Evolutionary conservation across 129 eudicot species (phyloP), one percentile per base, ranked within the genome.

Genomic region (Kitagawia praeruptora): DNA sequence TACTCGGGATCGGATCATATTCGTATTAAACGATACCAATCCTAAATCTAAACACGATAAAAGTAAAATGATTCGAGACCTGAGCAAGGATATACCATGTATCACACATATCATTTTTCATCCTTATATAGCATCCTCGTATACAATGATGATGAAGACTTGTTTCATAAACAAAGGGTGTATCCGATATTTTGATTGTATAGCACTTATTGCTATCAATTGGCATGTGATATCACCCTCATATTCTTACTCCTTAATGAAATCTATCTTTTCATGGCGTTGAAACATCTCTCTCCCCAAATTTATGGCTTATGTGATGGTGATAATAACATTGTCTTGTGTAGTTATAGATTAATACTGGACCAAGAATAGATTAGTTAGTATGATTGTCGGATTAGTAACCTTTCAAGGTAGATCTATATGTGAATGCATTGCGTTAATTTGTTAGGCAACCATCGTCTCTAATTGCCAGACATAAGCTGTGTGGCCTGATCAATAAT

Each of bases 201-300:
- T 0, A 61, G 69, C 69, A 61, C 34, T 61, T 61, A 61, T n/a
- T 61, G 69, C 34, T 10, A 9, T 61, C 15, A 61, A 9, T 61
- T 23, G 69, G 69, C 69, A 61, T 61, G 69, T 61, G 69, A 61
- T n/a, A 61, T 61, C 69, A 9, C 69, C 69, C 69, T 61, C 69
- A 61, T 25, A 61, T 61, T 61, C 69, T 2, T 61, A n/a, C 69
- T 61, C 69, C 34, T n/a, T n/a, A 34, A 34, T 1, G 37, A 19
- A 54, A 54, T 34, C 37, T 2, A 9, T 61, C 69, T 61, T 61
- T 56, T 61, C 69, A 25, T 61, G 69, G 69, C 69, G 69, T 61
- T 61, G 69, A 61, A 61, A 61, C 69, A 61, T 61, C 69, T 61
- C 69, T 61, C 69, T 61, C 69, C 15, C 15, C 69, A 3, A 61